These are phyloP conservation scores for Pichia phayaonensis DNA, from an alignment of 805 yeast genomes.

Conservation along the genomic window DNA sequence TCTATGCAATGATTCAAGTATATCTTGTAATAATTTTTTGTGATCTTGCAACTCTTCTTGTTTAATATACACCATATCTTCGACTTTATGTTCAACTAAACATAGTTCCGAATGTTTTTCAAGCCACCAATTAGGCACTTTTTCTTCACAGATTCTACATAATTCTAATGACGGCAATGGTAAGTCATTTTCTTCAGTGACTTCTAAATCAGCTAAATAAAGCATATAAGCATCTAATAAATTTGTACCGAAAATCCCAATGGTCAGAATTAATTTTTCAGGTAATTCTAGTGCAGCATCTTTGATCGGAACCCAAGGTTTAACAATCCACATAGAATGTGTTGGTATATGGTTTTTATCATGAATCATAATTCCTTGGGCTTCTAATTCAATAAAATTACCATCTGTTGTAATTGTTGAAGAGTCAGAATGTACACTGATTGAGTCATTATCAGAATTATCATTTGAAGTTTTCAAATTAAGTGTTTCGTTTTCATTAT, in stretches of 20 bases:
- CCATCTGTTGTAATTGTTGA: constrained; percentile 48
- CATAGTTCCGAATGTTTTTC: constrained; percentile 89
- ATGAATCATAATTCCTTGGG: constrained; percentile 84
- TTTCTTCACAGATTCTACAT: constrained; percentile 87
- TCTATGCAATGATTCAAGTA: constrained; percentile 33
- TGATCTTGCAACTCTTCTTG: constrained; percentile 79
- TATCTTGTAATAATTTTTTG: constrained; percentile 37
- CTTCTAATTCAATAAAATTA: constrained; percentile 69
- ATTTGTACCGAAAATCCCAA: constrained; percentile 83
- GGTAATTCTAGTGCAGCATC: constrained; percentile 64
- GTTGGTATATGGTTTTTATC: constrained; percentile 54
- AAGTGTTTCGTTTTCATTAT: constrained; percentile 11
- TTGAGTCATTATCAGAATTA: constrained; percentile 19
- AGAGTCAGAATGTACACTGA: constrained; percentile 22
- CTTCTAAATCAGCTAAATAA: constrained; percentile 53
- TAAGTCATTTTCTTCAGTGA: constrained; percentile 52
- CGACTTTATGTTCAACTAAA: constrained; percentile 73
- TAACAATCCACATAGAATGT: constrained; percentile 90
- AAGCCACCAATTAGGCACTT: constrained; percentile 94
- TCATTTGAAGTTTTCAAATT: constrained; percentile 2
- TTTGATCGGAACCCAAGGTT: constrained; percentile 62
- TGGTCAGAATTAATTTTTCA: constrained; percentile 52
- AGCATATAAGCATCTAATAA: constrained; percentile 69
- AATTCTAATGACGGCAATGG: constrained; percentile 79
- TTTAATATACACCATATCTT: constrained; percentile 61